These are phyloP conservation scores for Tetratostichococcus sp. DNA, from an alignment of 139 green algal genomes.

Conservation along the genomic window DNA sequence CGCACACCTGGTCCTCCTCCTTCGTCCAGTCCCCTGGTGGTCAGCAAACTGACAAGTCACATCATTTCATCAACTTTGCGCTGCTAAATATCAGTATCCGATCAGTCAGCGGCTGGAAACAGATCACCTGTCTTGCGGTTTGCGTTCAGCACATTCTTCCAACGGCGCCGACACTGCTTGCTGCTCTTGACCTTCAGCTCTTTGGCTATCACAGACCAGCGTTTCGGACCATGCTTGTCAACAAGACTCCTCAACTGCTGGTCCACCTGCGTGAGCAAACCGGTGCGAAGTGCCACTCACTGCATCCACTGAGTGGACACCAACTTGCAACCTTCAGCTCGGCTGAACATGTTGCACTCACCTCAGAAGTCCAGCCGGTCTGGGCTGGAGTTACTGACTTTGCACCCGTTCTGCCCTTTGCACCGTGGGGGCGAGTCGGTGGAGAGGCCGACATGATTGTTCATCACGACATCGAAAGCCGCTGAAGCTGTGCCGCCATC, in stretches of 20 bases:
- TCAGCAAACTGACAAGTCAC: neutral
- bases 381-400: no score
- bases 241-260: slow-evolving; percentile 9
- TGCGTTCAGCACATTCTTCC: slow-evolving; percentile 16
- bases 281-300: no score
- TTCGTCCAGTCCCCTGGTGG: neutral
- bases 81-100: neutral
- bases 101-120: neutral
- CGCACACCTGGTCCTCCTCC: slow-evolving; percentile 12
- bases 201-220: slow-evolving; percentile 12
- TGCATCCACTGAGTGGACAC: neutral
- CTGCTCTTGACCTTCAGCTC: slow-evolving; percentile 17
- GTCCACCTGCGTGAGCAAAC: neutral
- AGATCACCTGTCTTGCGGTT: neutral
- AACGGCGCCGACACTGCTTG: slow-evolving; percentile 20
- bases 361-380: no score
- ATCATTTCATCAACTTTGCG: neutral
- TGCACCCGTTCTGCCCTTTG: no score
- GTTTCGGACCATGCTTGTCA: slow-evolving; percentile 7
- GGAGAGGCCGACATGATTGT: no score
- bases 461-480: no score
- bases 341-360: no score
- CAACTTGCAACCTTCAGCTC: no score
- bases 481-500: no score
- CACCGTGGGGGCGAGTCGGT: no score